Evolutionary conservation across 139 green algal species (phyloP), one percentile per base, ranked within the genome.

Genomic region (Chlamydomonas schloesseri): DNA sequence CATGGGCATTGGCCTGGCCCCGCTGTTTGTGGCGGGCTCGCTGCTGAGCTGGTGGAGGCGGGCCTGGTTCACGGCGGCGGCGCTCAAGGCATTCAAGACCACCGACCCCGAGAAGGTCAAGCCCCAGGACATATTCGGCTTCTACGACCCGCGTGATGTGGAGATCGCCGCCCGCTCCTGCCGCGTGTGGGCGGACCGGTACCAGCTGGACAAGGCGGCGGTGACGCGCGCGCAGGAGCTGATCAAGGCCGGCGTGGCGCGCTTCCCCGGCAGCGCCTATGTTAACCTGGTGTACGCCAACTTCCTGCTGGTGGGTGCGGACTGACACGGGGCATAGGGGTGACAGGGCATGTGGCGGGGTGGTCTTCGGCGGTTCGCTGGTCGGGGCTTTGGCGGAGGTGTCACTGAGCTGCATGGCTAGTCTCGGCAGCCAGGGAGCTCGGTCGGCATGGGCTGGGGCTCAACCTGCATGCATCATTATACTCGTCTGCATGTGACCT

Each of bases 241-340:
- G 31, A 68, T 86, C 26, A 76, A 76, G 68, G 67, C 69, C 15
- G 21, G 33, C 24, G 29, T 15, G 20, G 18, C 31, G 21, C n/a
- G 37, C 1, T 84, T 84, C 78, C 78, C 78, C 1, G 46, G 46
- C 28, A 75, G 50, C 65, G 46, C 78, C 46, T 84, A 75, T 18
- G 55, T 67, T 0, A 15, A 28, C 4, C 28, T 83, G 37, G 37
- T 83, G 60, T 47, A 83, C 77, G 77, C 77, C 28, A 73, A 83
- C n/a, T 83, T 75, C 62, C 71, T 84, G 78, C 71, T 84, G 18
- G 78, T 50, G 42, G 6, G 42, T 50, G 26, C 64, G 11, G 17
- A 14, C 15, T 14, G 15, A 60, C 15, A 60, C 15, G 15, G 46
- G 28, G 29, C 15, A 65, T 29, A 17, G 4, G 46, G 72, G 46